Base-by-base conservation (phyloP, 2,329 filamentous ascomycete species). In the Didymosphaeria variabile region DNA sequence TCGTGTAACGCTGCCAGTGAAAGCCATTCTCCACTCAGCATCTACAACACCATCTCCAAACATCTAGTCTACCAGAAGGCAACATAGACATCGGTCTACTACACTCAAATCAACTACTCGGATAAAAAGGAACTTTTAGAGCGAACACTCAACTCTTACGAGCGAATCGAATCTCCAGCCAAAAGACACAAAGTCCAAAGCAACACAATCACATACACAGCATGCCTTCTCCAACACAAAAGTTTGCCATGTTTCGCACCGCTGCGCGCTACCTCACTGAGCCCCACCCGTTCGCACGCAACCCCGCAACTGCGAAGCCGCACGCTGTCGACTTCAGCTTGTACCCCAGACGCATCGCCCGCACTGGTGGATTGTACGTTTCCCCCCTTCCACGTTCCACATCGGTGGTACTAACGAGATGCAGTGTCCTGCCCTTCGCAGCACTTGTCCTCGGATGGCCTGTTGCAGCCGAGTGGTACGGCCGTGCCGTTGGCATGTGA, bases 241-340 rank as follows among this genome's bases (percentile, higher is more conserved):
- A 66, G 55, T 71, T 73, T 61, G 50, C 64, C 58, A 72, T 78
- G 65, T 67, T 77, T 65, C 72, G 74, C 65, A 67, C 64, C 55
- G 69, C 73, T 21, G 61, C 76, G 26, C 69, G 69, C 61, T 67
- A 72, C 62, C 72, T 78, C 64, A 69, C 72, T 3, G 77, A 79
- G 54, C 71, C 75, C 1, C 77, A 78, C 63, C 77, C 77, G 5
- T 74, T 74, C 58, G 70, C 68, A 6, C 72, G 77, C 47, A 72
- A 72, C 61, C 73, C 76, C 0, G 55, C 70, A 1, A 66, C 69
- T 57, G 61, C 65, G 31, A 42, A 64, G 31, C 58, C 74, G 1
- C 73, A 76, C 31, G 44, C 72, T 10, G 68, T 72, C 42, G 65
- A 70, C 42, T 72, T 65, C 15, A 62, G 60, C 10, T 64, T 70